Conservation (phyloP, 2,329 filamentous ascomycete genomes). For the Phyllosticta citriasiana region DNA sequence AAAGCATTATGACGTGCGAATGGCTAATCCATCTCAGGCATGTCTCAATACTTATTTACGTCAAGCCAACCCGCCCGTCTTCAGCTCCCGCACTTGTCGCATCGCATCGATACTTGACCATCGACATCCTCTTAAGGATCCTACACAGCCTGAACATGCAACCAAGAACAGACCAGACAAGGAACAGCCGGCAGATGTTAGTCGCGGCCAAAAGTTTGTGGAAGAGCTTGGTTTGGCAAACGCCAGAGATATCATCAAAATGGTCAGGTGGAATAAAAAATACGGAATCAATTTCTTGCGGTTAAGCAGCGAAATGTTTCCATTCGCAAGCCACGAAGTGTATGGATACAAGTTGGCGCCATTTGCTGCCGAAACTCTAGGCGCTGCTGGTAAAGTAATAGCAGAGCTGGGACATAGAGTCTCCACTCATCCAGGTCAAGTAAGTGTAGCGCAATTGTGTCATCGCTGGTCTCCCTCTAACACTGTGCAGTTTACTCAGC, state of each 20-base stretch:
- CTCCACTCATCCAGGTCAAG: slow-evolving; percentile 80
- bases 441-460: slow-evolving; percentile 18
- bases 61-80: slow-evolving; percentile 70
- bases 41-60: slow-evolving; percentile 90
- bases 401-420: slow-evolving; percentile 72
- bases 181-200: slow-evolving; percentile 53
- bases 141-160: slow-evolving; percentile 64
- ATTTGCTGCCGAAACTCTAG: slow-evolving; percentile 70
- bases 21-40: slow-evolving; percentile 43
- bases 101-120: slow-evolving; percentile 87
- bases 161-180: slow-evolving; percentile 82
- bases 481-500: slow-evolving; percentile 62
- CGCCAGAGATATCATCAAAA: slow-evolving; percentile 70
- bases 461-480: slow-evolving; percentile 1
- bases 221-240: slow-evolving; percentile 73
- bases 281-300: slow-evolving; percentile 90
- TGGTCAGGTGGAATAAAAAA: slow-evolving; percentile 84
- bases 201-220: slow-evolving; percentile 61
- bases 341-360: slow-evolving; percentile 78
- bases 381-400: slow-evolving; percentile 65
- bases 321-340: slow-evolving; percentile 80
- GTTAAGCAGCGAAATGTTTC: slow-evolving; percentile 92
- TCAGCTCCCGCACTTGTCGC: slow-evolving; percentile 82
- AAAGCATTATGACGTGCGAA: neutral
- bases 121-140: slow-evolving; percentile 68